Percentiles rank a stretch among this genome's conserved stretches.
These are phyloP conservation scores for Cytospora chrysosperma DNA, from an alignment of 2,329 filamentous ascomycete species.

Conservation along the genomic window DNA sequence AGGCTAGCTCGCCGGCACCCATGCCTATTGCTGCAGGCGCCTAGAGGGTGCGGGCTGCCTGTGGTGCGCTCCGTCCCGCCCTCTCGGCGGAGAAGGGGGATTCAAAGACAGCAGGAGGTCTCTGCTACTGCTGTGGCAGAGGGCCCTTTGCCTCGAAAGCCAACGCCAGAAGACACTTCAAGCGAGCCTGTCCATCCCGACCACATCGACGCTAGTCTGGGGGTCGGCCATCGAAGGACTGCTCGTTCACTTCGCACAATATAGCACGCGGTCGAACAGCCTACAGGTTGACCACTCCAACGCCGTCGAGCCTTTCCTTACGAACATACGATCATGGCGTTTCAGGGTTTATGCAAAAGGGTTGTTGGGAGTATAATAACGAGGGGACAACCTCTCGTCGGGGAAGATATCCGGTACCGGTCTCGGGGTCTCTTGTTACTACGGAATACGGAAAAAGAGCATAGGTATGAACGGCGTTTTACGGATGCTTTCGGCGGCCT, in stretches of 20 bases:
- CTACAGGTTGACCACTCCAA: neutral
- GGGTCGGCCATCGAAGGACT: neutral
- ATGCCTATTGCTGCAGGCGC: conserved; percentile 47
- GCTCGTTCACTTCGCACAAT: neutral
- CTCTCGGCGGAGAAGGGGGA: neutral
- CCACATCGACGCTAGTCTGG: neutral
- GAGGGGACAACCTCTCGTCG: conserved; percentile 3
- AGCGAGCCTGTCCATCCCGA: neutral
- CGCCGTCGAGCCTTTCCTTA: neutral
- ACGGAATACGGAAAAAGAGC: neutral
- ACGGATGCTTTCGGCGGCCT: neutral
- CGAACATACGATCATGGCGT: conserved; percentile 14
- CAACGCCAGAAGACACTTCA: neutral
- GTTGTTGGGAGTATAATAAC: neutral
- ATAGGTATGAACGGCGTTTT: neutral
- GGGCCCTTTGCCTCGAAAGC: neutral
- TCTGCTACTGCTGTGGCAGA: neutral
- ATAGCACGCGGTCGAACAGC: neutral
- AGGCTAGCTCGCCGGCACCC: conserved; percentile 53
- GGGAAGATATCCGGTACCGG: neutral
- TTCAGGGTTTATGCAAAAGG: conserved; percentile 9
- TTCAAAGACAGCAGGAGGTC: neutral
- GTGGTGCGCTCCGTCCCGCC: neutral
- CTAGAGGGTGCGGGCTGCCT: conserved; percentile 14
- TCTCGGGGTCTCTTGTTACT: neutral